These are phyloP conservation scores for Roridomyces roridus DNA, from an alignment of 768 basidiomycete species.

Conservation along the genomic window DNA sequence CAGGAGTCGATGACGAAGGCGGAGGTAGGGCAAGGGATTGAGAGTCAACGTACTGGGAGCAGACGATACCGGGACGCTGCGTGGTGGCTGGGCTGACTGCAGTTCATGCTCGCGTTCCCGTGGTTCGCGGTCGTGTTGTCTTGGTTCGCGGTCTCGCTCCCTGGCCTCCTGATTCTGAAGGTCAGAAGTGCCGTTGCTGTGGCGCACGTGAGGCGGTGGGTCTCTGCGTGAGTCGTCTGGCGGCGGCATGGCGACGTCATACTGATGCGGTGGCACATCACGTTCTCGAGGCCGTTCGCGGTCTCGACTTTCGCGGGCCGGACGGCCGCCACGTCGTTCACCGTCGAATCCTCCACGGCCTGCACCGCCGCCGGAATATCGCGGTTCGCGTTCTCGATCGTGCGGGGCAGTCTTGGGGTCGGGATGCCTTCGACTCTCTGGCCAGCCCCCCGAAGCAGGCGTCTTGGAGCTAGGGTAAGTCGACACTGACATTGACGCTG, in stretches of 20 bases:
- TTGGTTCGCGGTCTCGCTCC: slow-evolving; percentile 12
- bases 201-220: background rate
- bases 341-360: slow-evolving; percentile 4
- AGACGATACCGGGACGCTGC: slow-evolving; percentile 16
- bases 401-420: background rate
- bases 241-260: background rate
- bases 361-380: slow-evolving; percentile 2
- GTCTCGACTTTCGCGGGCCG: background rate
- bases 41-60: slow-evolving; percentile 29
- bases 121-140: slow-evolving; percentile 8
- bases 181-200: background rate
- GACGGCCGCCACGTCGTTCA: background rate
- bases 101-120: background rate
- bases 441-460: background rate
- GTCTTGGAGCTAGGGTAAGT: slow-evolving; percentile 7
- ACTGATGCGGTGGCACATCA: background rate
- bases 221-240: background rate
- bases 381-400: slow-evolving; percentile 3
- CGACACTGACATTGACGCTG: slow-evolving; percentile 6
- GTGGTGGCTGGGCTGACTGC: slow-evolving; percentile 1
- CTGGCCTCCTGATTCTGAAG: slow-evolving; percentile 3
- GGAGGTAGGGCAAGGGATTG: slow-evolving; percentile 17
- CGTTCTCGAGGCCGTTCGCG: slow-evolving; percentile 3
- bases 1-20: slow-evolving; percentile 19
- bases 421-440: too few relatives aligned